Evolutionary conservation across 2,329 filamentous ascomycete genomes (phyloP).

Genomic region (Phyllosticta citrichinensis): DNA sequence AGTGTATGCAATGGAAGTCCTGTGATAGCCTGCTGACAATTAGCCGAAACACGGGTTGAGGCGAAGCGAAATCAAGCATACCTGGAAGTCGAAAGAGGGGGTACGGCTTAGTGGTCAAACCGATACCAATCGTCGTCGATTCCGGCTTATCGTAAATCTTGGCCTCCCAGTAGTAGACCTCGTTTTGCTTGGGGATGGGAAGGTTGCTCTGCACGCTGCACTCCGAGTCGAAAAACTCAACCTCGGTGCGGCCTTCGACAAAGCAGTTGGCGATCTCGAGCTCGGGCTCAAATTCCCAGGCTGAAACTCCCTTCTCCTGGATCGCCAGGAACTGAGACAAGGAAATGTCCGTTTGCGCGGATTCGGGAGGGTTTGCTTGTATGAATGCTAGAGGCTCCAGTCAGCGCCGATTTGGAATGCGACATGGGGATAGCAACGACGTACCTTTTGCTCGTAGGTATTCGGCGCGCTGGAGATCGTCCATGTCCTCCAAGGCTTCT

Average conservation of each 20-base stretch:
- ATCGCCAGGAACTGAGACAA: slow-evolving; percentile 96
- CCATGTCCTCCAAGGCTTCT: slow-evolving; percentile 90
- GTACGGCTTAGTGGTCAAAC: slow-evolving; percentile 94
- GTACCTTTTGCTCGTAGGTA: slow-evolving; percentile 92
- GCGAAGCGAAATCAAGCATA: slow-evolving; percentile 34
- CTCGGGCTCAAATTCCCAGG: slow-evolving; percentile 99
- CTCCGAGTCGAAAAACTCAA: slow-evolving; percentile 97
- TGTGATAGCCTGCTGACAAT: slow-evolving; percentile 63
- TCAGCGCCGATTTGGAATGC: neutral
- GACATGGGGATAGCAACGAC: slow-evolving; percentile 13
- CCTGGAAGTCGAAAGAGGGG: slow-evolving; percentile 88
- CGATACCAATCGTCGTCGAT: slow-evolving; percentile 74
- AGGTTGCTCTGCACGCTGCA: slow-evolving; percentile 96
- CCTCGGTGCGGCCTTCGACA: slow-evolving; percentile 90
- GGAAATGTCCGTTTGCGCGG: slow-evolving; percentile 91
- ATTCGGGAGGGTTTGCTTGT: slow-evolving; percentile 89
- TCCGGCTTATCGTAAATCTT: slow-evolving; percentile 98
- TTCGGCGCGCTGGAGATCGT: slow-evolving; percentile 80
- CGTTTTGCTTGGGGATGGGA: slow-evolving; percentile 95
- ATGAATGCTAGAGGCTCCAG: slow-evolving; percentile 62
- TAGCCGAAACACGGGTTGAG: slow-evolving; percentile 13
- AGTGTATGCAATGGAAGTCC: slow-evolving; percentile 82
- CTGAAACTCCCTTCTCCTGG: slow-evolving; percentile 98
- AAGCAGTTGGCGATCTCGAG: slow-evolving; percentile 98
- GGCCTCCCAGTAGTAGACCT: slow-evolving; percentile 99